Evolutionary conservation across 306 rosid genomes (phyloP).

Genomic region (Fragaria nilgerrensis): DNA sequence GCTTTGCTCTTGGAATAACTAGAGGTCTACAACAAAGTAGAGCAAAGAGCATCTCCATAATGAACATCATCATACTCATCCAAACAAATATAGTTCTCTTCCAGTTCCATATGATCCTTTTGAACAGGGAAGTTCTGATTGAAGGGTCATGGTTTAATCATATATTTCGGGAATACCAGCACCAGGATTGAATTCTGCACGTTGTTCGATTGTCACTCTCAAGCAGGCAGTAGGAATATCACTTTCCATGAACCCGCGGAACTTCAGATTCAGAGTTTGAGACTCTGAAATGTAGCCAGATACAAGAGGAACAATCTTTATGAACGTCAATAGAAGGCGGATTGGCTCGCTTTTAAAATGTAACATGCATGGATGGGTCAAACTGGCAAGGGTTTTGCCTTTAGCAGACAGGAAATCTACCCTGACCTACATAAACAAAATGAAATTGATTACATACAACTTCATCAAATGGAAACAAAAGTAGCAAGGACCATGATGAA

Average conservation of each 20-base stretch:
- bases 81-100: constrained; percentile 44
- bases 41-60: too few relatives aligned
- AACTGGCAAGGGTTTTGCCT: constrained; percentile 69
- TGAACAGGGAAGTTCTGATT: constrained; percentile 56
- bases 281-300: constrained; percentile 65
- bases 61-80: too few relatives aligned
- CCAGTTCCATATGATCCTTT: constrained; percentile 72
- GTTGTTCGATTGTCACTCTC: constrained; percentile 65
- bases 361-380: constrained; percentile 74
- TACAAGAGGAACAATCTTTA: constrained; percentile 64
- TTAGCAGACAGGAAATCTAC: constrained; percentile 50
- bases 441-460: constrained; percentile 17
- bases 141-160: constrained; percentile 53
- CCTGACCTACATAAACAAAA: constrained; percentile 47
- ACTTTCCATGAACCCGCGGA: constrained; percentile 63
- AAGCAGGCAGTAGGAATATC: constrained; percentile 61
- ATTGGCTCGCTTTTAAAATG: constrained; percentile 71
- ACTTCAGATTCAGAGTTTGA: constrained; percentile 59
- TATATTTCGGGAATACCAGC: constrained; percentile 90
- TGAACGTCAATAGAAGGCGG: constrained; percentile 53
- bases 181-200: constrained; percentile 64
- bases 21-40: too few relatives aligned
- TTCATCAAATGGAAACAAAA: background rate
- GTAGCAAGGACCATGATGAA: background rate
- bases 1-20: too few relatives aligned